Evolutionary conservation across 2,329 filamentous ascomycete species (phyloP).

Genomic region (Lasiodiplodia citricola): DNA sequence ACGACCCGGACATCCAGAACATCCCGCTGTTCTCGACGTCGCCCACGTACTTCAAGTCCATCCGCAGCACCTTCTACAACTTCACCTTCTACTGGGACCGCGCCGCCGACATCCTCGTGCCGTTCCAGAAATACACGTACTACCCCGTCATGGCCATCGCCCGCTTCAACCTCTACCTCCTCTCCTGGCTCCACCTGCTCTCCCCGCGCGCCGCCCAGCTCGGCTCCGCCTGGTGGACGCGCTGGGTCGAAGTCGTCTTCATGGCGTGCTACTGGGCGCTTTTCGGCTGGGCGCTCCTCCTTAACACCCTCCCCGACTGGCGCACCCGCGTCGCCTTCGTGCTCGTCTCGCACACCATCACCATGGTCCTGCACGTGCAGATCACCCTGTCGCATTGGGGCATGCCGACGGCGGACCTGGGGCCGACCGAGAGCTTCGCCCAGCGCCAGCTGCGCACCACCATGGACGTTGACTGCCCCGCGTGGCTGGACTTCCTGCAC

Average conservation of each 20-base stretch:
- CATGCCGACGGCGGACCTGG: conserved; percentile 89
- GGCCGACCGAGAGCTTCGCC: conserved; percentile 82
- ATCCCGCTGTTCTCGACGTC: conserved; percentile 88
- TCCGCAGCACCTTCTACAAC: conserved; percentile 84
- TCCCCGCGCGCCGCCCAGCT: conserved; percentile 72
- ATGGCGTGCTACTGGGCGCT: conserved; percentile 84
- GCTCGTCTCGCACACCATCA: conserved; percentile 79
- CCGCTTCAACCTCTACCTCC: conserved; percentile 83
- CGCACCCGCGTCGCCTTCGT: conserved; percentile 75
- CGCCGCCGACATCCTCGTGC: conserved; percentile 71
- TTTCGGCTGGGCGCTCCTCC: conserved; percentile 84
- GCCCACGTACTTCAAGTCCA: conserved; percentile 74
- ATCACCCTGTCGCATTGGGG: conserved; percentile 92
- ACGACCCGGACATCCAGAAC: conserved; percentile 57
- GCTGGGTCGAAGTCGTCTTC: conserved; percentile 77
- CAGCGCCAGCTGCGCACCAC: conserved; percentile 91
- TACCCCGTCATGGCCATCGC: conserved; percentile 81
- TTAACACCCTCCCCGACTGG: conserved; percentile 71
- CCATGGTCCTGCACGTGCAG: conserved; percentile 83
- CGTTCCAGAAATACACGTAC: conserved; percentile 81
- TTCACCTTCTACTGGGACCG: conserved; percentile 78
- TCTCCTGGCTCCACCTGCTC: conserved; percentile 80
- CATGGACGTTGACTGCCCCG: conserved; percentile 89
- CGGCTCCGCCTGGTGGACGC: conserved; percentile 81
- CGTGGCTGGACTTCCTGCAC: conserved; percentile 88